These are phyloP conservation scores for Yarrowia sp. DNA, from an alignment of 805 yeast species.

Conservation along the genomic window DNA sequence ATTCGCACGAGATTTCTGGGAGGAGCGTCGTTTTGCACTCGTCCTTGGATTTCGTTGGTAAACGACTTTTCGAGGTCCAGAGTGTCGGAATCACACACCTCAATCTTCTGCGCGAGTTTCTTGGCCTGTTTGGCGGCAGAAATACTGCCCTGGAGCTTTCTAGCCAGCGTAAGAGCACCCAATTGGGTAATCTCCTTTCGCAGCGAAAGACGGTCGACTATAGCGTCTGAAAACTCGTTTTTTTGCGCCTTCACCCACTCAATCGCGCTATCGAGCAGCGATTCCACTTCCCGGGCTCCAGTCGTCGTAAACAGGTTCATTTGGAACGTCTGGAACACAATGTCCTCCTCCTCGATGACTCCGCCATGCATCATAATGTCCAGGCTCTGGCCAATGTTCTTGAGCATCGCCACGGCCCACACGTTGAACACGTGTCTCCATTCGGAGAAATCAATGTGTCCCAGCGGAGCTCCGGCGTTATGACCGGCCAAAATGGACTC, in stretches of 20 bases:
- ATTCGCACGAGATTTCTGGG: conserved; percentile 43
- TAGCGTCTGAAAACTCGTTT: neutral
- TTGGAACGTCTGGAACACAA: conserved; percentile 60
- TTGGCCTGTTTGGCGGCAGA: conserved; percentile 26
- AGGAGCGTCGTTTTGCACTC: conserved; percentile 46
- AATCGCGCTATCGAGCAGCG: conserved; percentile 49
- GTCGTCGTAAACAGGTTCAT: conserved; percentile 52
- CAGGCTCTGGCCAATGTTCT: conserved; percentile 43
- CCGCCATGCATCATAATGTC: conserved; percentile 42
- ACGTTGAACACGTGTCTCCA: conserved; percentile 44
- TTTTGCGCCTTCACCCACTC: conserved; percentile 52
- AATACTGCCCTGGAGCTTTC: neutral
- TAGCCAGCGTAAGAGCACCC: conserved; percentile 10
- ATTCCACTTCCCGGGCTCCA: conserved; percentile 42
- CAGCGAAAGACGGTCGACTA: conserved; percentile 3
- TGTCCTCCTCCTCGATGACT: conserved; percentile 50
- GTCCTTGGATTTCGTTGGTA: conserved; percentile 44
- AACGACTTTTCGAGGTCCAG: conserved; percentile 32
- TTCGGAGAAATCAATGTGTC: conserved; percentile 19
- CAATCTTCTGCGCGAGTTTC: neutral
- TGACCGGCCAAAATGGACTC: conserved; percentile 59
- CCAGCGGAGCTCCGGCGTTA: conserved; percentile 29
- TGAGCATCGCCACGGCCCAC: conserved; percentile 46
- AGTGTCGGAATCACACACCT: neutral
- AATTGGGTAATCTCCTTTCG: conserved; percentile 11